Evolutionary conservation across 2,329 filamentous ascomycete species (phyloP).

Genomic region (Cercospora sp.): DNA sequence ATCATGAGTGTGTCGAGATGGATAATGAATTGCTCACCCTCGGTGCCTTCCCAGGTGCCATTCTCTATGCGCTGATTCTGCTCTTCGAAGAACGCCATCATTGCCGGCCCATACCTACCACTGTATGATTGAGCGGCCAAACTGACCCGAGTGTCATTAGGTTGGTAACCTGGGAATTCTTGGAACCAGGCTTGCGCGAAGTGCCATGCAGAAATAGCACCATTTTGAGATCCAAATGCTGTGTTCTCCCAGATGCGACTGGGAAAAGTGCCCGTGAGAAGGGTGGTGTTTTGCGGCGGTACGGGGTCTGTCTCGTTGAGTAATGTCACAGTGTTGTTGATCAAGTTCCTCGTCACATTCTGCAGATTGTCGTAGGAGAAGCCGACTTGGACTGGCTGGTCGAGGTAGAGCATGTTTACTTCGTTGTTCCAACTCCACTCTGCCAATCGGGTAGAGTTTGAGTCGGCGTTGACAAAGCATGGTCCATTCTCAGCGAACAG

Average conservation of each 20-base stretch:
- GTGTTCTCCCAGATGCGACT: constrained; percentile 47
- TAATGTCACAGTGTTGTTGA: constrained; percentile 19
- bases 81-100: constrained; percentile 56
- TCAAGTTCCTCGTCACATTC: constrained; percentile 42
- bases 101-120: constrained; percentile 64
- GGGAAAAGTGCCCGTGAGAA: constrained; percentile 54
- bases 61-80: constrained; percentile 57
- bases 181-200: constrained; percentile 63
- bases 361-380: constrained; percentile 51
- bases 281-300: constrained; percentile 54
- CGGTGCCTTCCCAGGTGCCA: constrained; percentile 38
- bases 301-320: constrained; percentile 29
- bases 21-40: constrained; percentile 38
- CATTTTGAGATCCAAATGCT: constrained; percentile 54
- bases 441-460: constrained; percentile 53
- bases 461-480: constrained; percentile 56
- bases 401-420: constrained; percentile 60
- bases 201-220: constrained; percentile 59
- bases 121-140: constrained; percentile 48
- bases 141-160: constrained; percentile 58
- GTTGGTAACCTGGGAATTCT: constrained; percentile 63
- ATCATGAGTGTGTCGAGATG: constrained; percentile 56
- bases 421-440: constrained; percentile 65
- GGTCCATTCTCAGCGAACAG: constrained; percentile 55
- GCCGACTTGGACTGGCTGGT: constrained; percentile 62